Evolutionary conservation across 495 filamentous ascomycete genomes (phyloP).

Genomic region (Neurospora tetrasperma): DNA sequence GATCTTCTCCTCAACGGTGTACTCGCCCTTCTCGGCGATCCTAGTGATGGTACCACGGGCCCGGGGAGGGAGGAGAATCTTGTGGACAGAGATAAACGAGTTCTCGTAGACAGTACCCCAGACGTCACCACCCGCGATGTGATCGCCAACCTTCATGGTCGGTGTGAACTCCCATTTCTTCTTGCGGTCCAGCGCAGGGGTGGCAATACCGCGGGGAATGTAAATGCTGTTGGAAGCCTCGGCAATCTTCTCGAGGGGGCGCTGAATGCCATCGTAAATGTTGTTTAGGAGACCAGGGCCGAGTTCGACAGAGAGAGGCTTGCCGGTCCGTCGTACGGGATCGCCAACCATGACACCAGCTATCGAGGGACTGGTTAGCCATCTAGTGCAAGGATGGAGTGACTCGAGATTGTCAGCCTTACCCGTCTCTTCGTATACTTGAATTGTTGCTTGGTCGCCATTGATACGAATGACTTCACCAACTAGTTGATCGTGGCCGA

Average conservation of each 20-base stretch:
- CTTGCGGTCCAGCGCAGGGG: slow-evolving; percentile 75
- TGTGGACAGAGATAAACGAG: slow-evolving; percentile 88
- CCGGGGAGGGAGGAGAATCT: slow-evolving; percentile 86
- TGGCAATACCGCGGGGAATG: slow-evolving; percentile 89
- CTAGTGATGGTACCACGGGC: slow-evolving; percentile 84
- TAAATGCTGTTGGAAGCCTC: slow-evolving; percentile 76
- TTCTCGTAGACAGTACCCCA: slow-evolving; percentile 95
- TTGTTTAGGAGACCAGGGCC: slow-evolving; percentile 97
- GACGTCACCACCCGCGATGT: slow-evolving; percentile 90
- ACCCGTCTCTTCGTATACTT: slow-evolving; percentile 99
- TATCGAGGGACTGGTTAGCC: slow-evolving; percentile 21
- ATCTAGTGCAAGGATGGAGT: slow-evolving; percentile 8
- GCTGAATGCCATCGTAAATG: slow-evolving; percentile 98
- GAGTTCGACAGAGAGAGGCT: slow-evolving; percentile 93
- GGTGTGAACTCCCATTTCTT: slow-evolving; percentile 96
- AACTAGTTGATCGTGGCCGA: slow-evolving; percentile 80
- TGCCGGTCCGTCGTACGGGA: slow-evolving; percentile 79
- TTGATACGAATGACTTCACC: slow-evolving; percentile 98
- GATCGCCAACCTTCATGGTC: slow-evolving; percentile 83
- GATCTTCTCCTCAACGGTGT: slow-evolving; percentile 90
- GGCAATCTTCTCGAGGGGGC: slow-evolving; percentile 78
- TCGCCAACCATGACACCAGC: slow-evolving; percentile 95
- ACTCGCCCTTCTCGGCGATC: slow-evolving; percentile 79
- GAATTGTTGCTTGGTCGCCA: slow-evolving; percentile 88
- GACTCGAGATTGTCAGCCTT: slow-evolving; percentile 14